Evolutionary conservation across 108 stramenopile genomes (phyloP).

Genomic region (Discostella stelligeroides): DNA sequence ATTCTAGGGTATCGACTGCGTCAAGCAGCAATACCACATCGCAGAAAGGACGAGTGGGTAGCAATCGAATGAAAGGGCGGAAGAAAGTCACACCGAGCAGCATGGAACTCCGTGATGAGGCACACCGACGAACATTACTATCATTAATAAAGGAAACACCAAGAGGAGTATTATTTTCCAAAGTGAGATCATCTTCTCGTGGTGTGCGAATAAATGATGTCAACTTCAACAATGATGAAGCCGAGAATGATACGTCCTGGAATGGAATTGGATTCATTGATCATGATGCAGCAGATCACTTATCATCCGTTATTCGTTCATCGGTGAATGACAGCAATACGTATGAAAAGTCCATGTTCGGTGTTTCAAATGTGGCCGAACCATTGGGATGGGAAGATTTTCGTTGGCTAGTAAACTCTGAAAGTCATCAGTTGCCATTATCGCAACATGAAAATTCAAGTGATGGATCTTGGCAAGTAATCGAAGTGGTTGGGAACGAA

Average conservation of each 20-base stretch:
- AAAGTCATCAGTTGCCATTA: background rate
- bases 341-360: background rate
- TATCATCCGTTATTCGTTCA: conserved; percentile 39
- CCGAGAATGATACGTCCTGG: conserved; percentile 11
- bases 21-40: background rate
- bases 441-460: background rate
- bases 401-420: conserved; percentile 42
- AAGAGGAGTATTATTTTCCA: conserved; percentile 31
- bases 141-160: conserved; percentile 28
- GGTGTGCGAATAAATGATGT: conserved; percentile 14
- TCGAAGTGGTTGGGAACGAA: conserved; percentile 25
- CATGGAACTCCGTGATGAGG: conserved; percentile 22
- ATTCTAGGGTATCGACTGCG: background rate
- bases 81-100: background rate
- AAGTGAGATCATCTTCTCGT: conserved; percentile 44
- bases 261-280: conserved; percentile 43
- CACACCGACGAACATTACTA: conserved; percentile 21
- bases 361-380: background rate
- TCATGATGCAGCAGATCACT: conserved; percentile 41
- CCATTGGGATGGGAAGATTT: conserved; percentile 25
- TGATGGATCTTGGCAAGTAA: conserved; percentile 19
- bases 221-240: background rate
- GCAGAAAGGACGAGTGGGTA: background rate
- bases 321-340: conserved; percentile 12
- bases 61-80: conserved; percentile 3